A percentile compares a stretch with the other conserved stretches of the same genome.
phyloP scores from a whole-genome alignment of 1,284 basidiomycete species.

The Microbotryum intermedium region DNA sequence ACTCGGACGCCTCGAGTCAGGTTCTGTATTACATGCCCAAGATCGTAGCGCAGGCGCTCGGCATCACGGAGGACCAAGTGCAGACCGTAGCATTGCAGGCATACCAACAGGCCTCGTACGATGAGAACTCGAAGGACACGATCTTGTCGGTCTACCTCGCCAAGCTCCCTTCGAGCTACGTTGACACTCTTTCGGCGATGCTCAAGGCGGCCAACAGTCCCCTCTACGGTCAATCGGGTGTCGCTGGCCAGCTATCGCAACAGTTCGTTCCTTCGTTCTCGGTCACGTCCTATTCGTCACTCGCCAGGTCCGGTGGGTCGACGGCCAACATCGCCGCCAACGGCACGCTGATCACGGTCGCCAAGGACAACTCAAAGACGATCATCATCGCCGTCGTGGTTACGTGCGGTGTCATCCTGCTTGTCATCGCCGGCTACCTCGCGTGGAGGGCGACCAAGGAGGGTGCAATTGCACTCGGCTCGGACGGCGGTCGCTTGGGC shows the following conservation, averaged over 20 bases:
- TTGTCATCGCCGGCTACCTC: slow-evolving; percentile 23
- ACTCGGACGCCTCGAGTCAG: slow-evolving; percentile 32
- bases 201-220: slow-evolving; percentile 19
- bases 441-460: slow-evolving; percentile 26
- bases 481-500: slow-evolving; percentile 1
- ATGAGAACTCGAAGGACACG: slow-evolving; percentile 7
- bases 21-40: slow-evolving; percentile 30
- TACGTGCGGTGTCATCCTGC: slow-evolving; percentile 19
- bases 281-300: slow-evolving; percentile 19
- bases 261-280: slow-evolving; percentile 27
- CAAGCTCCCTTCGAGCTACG: slow-evolving; percentile 19
- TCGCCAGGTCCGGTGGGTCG: not conserved
- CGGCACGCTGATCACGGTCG: not conserved
- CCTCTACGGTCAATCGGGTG: slow-evolving; percentile 22
- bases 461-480: slow-evolving; percentile 16
- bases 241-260: slow-evolving; percentile 25
- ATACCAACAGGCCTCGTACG: slow-evolving; percentile 23
- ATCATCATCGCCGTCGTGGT: slow-evolving; percentile 31
- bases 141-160: slow-evolving; percentile 31
- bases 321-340: not conserved
- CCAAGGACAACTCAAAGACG: slow-evolving; percentile 16
- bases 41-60: slow-evolving; percentile 25
- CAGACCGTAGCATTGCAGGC: slow-evolving; percentile 29
- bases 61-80: slow-evolving; percentile 14
- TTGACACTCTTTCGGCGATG: slow-evolving; percentile 28